Percentiles rank a stretch among this genome's conserved stretches.
Conservation (phyloP, 2,329 filamentous ascomycete species). For the Clarireedia paspali region DNA sequence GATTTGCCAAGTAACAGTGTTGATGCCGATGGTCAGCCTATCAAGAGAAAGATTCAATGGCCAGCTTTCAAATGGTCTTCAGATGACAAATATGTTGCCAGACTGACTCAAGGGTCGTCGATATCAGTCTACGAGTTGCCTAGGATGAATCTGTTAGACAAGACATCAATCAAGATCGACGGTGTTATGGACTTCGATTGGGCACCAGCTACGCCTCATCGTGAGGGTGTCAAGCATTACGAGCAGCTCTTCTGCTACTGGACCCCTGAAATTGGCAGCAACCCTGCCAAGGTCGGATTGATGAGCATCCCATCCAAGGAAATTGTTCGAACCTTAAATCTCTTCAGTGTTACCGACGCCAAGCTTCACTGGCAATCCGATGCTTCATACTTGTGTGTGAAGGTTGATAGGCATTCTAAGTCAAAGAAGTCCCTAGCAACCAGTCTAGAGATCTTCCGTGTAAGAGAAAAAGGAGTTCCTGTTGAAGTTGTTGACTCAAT, state of each 20-base stretch:
- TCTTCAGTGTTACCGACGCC: constrained; percentile 95
- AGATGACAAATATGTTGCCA: constrained; percentile 93
- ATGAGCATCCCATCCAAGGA: constrained; percentile 97
- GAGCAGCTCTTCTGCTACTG: constrained; percentile 98
- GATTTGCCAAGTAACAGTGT: constrained; percentile 60
- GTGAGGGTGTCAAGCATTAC: constrained; percentile 81
- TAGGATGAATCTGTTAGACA: constrained; percentile 82
- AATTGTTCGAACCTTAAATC: constrained; percentile 85
- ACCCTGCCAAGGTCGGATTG: constrained; percentile 91
- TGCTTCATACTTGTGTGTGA: constrained; percentile 88
- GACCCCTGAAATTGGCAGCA: constrained; percentile 97
- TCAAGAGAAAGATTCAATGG: constrained; percentile 94
- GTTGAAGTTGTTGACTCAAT: constrained; percentile 96
- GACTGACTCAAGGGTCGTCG: constrained; percentile 77
- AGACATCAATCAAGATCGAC: constrained; percentile 91
- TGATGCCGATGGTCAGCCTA: constrained; percentile 54
- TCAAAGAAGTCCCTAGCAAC: constrained; percentile 97
- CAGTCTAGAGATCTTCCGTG: constrained; percentile 95
- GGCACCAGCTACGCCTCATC: constrained; percentile 75
- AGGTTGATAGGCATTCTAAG: constrained; percentile 97
- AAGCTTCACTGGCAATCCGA: constrained; percentile 99
- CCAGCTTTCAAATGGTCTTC: constrained; percentile 99
- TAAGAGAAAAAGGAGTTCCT: constrained; percentile 94
- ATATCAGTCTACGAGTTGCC: constrained; percentile 90
- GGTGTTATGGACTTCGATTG: constrained; percentile 97